A percentile compares a stretch with the other conserved stretches of the same genome.
These are phyloP conservation scores for Stenogyne calaminthoides DNA, from an alignment of 305 asterid species.

Conservation along the genomic window DNA sequence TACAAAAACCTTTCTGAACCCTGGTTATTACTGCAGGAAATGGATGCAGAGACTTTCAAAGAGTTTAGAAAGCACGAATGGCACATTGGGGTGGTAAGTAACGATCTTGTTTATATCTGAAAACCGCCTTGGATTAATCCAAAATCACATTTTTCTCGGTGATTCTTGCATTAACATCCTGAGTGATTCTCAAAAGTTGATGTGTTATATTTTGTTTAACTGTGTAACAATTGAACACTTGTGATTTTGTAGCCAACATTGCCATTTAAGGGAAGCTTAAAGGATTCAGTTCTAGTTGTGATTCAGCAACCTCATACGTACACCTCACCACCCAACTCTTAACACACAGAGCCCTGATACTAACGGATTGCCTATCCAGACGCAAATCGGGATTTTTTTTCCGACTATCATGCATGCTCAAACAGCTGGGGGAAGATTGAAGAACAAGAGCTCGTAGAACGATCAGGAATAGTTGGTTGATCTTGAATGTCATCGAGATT, in stretches of 20 bases:
- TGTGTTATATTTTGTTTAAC: conserved; percentile 7
- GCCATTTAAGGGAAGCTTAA: conserved; percentile 43
- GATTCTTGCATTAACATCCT: not conserved
- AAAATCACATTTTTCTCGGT: not conserved
- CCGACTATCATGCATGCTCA: conserved; percentile 7
- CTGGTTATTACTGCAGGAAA: conserved; percentile 53
- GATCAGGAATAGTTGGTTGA: not conserved
- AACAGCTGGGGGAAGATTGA: not conserved
- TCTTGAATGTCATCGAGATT: not conserved
- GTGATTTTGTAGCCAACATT: conserved; percentile 61
- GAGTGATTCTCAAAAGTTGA: not conserved
- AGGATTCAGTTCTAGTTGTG: conserved; percentile 66
- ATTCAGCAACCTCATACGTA: conserved; percentile 71
- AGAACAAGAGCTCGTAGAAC: not conserved
- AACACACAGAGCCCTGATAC: conserved; percentile 7
- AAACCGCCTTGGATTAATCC: not conserved
- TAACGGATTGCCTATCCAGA: not conserved
- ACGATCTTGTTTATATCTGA: not conserved
- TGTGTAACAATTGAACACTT: not conserved
- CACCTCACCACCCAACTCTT: conserved; percentile 33
- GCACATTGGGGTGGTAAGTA: conserved; percentile 90
- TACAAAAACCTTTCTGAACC: not conserved
- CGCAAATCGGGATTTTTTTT: not conserved
- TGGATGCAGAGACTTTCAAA: conserved; percentile 80
- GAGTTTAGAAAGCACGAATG: conserved; percentile 69